Base-by-base conservation (phyloP, 2,329 filamentous ascomycete genomes). In the Talaromyces rugulosus region DNA sequence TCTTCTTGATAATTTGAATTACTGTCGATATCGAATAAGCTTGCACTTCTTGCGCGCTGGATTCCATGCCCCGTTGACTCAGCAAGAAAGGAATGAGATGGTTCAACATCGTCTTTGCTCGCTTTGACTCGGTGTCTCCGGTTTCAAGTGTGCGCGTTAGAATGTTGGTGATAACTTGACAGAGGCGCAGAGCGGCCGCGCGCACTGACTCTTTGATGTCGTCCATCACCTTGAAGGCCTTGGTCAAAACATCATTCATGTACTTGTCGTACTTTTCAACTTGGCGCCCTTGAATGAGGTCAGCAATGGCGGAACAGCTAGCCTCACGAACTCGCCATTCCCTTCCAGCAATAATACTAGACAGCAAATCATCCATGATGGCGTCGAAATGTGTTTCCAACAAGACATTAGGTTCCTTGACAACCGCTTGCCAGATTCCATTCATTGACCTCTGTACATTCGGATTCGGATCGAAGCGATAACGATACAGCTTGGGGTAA, bases 371-470 rank as follows among this genome's bases (percentile, higher is more conserved):
- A 9, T 88, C 82, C 80, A 99, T 89, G 69, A 99, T 98, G 8
- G 86, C 86, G 66, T 96, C 89, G 71, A 98, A 97, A 74, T 98
- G 85, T 18, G 83, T 80, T 66, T 95, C 88, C 51, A 98, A 85
- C 0, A 90, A 90, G 0, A 84, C 82, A 18, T 86, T 87, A 1
- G 91, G 85, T 68, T 98, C 92, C 71, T 96, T 96, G 59, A 98
- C 92, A n/a, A 99, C 79, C 0, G 94, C 89, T 69, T 90, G 93
- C 95, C 95, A 99, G 66, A 99, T 98, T 65, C 96, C 92, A 62
- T 96, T 93, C 95, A 99, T 99, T 0, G 94, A 96, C 55, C 88
- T 85, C 72, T 94, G 91, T 12, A 98, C 95, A 66, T 96, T 96
- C 1, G 88, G 83, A 71, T 97, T 98, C 0, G 95, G 95, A 74